A percentile compares a stretch with the other conserved stretches of the same genome.
These are phyloP conservation scores for Fraxinus americana DNA, from an alignment of 257 asterid genomes.

Conservation along the genomic window DNA sequence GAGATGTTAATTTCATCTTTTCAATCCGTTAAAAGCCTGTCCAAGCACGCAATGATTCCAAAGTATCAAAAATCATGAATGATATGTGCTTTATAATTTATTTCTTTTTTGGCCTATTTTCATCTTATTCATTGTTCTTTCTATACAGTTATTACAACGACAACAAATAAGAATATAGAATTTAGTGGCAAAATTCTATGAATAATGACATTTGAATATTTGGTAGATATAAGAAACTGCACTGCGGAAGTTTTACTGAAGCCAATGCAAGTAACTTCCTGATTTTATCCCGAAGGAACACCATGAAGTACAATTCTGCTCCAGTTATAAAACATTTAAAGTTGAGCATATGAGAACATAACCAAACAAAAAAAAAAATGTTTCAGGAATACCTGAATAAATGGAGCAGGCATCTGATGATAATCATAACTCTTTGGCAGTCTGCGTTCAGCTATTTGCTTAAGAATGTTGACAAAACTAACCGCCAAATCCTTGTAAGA, in stretches of 20 bases:
- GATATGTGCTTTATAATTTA: neutral
- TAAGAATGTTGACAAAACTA: slow-evolving; percentile 93
- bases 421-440: slow-evolving; percentile 94
- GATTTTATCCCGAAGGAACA: neutral
- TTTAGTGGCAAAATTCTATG: neutral
- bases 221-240: neutral
- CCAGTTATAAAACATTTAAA: neutral
- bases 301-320: neutral
- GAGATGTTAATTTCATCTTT: neutral
- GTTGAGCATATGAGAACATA: neutral
- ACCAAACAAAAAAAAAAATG: slow-evolving; percentile 1
- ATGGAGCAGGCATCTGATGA: slow-evolving; percentile 99
- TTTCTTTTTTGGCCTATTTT: neutral
- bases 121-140: neutral
- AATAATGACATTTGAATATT: neutral
- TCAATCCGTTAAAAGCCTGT: neutral
- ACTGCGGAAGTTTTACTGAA: neutral
- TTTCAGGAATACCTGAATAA: slow-evolving; percentile 66
- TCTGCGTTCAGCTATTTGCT: slow-evolving; percentile 94
- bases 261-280: neutral
- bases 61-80: neutral
- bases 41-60: neutral
- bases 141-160: neutral
- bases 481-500: slow-evolving; percentile 80
- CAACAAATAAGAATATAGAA: neutral